Evolutionary conservation across 768 basidiomycete species (phyloP).

Genomic region (Amanita phalloides): DNA sequence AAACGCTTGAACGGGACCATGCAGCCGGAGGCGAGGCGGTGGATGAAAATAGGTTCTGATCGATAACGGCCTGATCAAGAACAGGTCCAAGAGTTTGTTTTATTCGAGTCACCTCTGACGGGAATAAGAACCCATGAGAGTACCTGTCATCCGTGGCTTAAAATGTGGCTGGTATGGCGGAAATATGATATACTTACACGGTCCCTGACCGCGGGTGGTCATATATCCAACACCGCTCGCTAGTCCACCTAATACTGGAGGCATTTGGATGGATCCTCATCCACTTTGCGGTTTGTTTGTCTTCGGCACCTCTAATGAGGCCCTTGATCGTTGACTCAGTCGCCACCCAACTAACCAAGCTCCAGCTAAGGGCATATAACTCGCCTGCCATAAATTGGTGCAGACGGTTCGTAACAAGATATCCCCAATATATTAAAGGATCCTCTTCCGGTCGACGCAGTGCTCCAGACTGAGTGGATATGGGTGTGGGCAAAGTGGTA

Average conservation of each 20-base stretch:
- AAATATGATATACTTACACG: conserved; percentile 43
- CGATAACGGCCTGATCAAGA: conserved; percentile 32
- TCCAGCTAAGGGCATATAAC: conserved; percentile 83
- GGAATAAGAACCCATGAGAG: conserved; percentile 92
- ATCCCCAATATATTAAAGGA: conserved; percentile 81
- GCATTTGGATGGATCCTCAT: conserved; percentile 78
- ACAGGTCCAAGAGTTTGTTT: conserved; percentile 43
- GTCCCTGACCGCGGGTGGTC: conserved; percentile 93
- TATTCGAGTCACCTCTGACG: conserved; percentile 71
- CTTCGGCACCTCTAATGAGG: conserved; percentile 75
- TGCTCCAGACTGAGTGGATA: background rate
- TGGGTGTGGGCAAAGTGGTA: background rate
- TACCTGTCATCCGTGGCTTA: conserved; percentile 39
- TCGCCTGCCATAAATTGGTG: conserved; percentile 95
- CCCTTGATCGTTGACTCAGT: conserved; percentile 57
- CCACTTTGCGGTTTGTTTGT: conserved; percentile 91
- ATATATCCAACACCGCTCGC: conserved; percentile 96
- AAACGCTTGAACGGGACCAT: conserved; percentile 78
- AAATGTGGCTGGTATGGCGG: conserved; percentile 1
- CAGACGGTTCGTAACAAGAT: conserved; percentile 80
- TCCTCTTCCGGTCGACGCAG: conserved; percentile 24
- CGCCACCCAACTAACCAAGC: conserved; percentile 81
- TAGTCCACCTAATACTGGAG: conserved; percentile 74
- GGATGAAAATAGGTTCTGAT: conserved; percentile 16
- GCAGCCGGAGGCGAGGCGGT: conserved; percentile 35